Evolutionary conservation across 148 eudicot genomes (phyloP).

Genomic region (Heliamphora exappendiculata): DNA sequence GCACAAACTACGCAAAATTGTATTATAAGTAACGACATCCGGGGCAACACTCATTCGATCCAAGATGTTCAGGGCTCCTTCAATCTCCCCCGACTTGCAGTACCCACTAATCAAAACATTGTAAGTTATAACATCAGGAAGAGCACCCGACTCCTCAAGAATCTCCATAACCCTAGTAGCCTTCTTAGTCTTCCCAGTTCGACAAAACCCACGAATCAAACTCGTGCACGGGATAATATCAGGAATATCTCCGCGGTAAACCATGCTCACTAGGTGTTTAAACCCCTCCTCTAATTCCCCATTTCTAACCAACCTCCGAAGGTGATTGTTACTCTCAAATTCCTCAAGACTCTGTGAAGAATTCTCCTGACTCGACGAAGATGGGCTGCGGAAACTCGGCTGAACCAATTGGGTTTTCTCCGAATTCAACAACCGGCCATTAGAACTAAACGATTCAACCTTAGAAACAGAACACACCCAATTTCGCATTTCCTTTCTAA

Average conservation of each 20-base stretch:
- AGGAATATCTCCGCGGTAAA: slow-evolving; percentile 54
- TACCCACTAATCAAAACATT: slow-evolving; percentile 65
- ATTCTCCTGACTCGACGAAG: slow-evolving; percentile 15
- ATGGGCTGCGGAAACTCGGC: slow-evolving; percentile 9
- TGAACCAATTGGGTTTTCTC: slow-evolving; percentile 21
- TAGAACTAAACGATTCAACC: slow-evolving; percentile 28
- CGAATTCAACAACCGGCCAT: slow-evolving; percentile 26
- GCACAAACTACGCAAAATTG: slow-evolving; percentile 60
- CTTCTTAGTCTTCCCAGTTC: slow-evolving; percentile 43
- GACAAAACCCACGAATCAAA: slow-evolving; percentile 64
- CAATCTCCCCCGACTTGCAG: slow-evolving; percentile 57
- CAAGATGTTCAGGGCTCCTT: slow-evolving; percentile 46
- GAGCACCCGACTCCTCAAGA: slow-evolving; percentile 70
- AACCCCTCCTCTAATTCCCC: slow-evolving; percentile 57
- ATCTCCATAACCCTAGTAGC: slow-evolving; percentile 63
- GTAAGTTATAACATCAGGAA: slow-evolving; percentile 64
- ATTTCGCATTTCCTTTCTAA: slow-evolving; percentile 15
- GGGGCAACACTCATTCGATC: slow-evolving; percentile 64
- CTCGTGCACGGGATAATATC: slow-evolving; percentile 60
- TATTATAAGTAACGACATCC: slow-evolving; percentile 61
- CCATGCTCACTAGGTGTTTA: slow-evolving; percentile 46
- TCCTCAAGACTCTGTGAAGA: slow-evolving; percentile 30
- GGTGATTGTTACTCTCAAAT: slow-evolving; percentile 43
- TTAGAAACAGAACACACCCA: slow-evolving; percentile 35
- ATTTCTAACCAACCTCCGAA: slow-evolving; percentile 43